Conservation (phyloP, 2,329 filamentous ascomycete genomes). For the Cladosporium velox region DNA sequence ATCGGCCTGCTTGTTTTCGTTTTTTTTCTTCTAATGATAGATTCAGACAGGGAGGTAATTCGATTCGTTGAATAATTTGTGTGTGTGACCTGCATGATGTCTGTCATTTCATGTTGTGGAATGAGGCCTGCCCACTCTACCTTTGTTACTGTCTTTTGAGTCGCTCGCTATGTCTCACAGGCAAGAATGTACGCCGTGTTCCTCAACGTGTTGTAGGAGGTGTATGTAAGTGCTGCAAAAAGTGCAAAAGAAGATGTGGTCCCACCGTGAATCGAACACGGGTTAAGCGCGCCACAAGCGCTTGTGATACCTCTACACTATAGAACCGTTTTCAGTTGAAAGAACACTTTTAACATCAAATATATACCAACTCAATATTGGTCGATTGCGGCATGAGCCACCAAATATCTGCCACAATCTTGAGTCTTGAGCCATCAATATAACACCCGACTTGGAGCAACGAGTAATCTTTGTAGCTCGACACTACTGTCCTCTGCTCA, state of each 20-base stretch:
- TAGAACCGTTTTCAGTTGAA: background rate
- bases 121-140: background rate
- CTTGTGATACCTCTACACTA: conserved; percentile 14
- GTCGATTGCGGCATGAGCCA: too few relatives aligned
- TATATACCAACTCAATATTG: too few relatives aligned
- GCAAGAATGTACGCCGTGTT: too few relatives aligned
- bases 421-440: too few relatives aligned
- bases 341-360: too few relatives aligned
- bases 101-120: background rate
- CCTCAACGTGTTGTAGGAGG: too few relatives aligned
- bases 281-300: conserved; percentile 13
- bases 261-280: conserved; percentile 16
- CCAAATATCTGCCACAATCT: too few relatives aligned
- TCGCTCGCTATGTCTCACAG: too few relatives aligned
- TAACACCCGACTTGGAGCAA: too few relatives aligned
- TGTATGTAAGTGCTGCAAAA: background rate
- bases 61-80: background rate
- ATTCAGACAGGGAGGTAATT: background rate
- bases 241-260: background rate
- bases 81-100: background rate
- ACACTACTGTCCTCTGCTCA: too few relatives aligned
- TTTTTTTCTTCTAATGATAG: background rate
- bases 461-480: too few relatives aligned
- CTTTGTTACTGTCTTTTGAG: too few relatives aligned
- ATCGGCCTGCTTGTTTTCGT: background rate